Conservation (phyloP, 192 early-diverging fungal species). For the Chytriomyces confervae region DNA sequence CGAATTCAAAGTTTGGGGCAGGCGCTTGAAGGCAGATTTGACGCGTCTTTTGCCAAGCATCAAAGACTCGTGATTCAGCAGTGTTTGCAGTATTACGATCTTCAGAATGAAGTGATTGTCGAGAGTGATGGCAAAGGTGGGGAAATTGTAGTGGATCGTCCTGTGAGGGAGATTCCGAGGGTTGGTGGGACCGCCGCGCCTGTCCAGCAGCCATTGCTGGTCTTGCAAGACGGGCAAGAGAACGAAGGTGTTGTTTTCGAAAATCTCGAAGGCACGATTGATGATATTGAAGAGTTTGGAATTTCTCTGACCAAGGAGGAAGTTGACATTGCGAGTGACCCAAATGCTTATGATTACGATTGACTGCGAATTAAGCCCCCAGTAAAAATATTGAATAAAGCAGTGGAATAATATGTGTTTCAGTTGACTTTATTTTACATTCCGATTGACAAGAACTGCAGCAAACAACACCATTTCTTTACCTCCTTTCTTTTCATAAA, state of each 20-base stretch:
- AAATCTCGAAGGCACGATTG: neutral
- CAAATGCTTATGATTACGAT: neutral
- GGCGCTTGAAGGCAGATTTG: slow-evolving; percentile 54
- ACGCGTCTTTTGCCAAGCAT: slow-evolving; percentile 42
- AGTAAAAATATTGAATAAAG: too few relatives aligned
- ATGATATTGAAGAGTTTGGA: neutral
- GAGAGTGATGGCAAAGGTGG: too few relatives aligned
- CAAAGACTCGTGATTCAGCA: neutral
- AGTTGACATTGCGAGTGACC: neutral
- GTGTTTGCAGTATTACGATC: slow-evolving; percentile 7
- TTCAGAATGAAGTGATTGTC: slow-evolving; percentile 3
- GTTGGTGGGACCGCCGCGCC: neutral
- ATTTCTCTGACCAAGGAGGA: neutral
- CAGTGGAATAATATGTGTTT: too few relatives aligned
- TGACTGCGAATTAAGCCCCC: neutral
- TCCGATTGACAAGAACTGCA: too few relatives aligned
- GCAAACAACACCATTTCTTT: too few relatives aligned
- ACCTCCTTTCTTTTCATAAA: too few relatives aligned
- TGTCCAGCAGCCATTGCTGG: neutral
- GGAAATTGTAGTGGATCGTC: too few relatives aligned
- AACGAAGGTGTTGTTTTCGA: neutral
- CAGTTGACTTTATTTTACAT: too few relatives aligned
- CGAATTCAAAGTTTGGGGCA: slow-evolving; percentile 50
- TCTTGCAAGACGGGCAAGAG: neutral
- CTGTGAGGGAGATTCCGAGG: neutral